Percentiles rank a stretch among this genome's conserved stretches.
These are phyloP conservation scores for Rhodotorula toruloides DNA, from an alignment of 768 basidiomycete species.

Conservation along the genomic window DNA sequence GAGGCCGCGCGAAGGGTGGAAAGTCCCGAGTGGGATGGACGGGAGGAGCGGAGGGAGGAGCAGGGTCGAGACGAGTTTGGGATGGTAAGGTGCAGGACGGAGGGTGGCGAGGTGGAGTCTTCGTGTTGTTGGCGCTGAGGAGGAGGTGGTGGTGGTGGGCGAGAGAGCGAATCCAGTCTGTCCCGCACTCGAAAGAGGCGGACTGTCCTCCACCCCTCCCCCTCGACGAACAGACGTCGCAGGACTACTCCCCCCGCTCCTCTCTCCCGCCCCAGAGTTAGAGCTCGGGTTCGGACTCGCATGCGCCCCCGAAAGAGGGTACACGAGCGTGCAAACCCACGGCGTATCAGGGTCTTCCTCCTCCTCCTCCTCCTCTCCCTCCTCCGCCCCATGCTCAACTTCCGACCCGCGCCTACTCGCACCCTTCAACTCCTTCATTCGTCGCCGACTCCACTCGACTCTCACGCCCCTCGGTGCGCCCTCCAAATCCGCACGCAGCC, in stretches of 20 bases:
- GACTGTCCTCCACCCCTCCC: no score
- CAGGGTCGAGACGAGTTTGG: conserved; percentile 84
- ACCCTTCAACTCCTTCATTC: neutral
- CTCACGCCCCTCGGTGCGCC: neutral
- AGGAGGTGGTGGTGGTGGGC: no score
- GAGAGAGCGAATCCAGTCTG: neutral
- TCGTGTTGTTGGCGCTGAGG: neutral
- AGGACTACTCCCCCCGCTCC: neutral
- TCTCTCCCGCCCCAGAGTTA: no score
- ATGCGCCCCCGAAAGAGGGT: conserved; percentile 47
- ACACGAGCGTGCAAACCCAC: conserved; percentile 80
- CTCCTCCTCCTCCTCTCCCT: conserved; percentile 68
- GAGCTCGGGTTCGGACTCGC: no score
- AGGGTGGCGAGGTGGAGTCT: conserved; percentile 71
- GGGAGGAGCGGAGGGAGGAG: conserved; percentile 86
- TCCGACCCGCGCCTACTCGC: conserved; percentile 1
- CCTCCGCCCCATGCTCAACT: conserved; percentile 14
- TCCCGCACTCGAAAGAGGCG: no score
- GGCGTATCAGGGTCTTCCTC: conserved; percentile 95
- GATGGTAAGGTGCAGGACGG: conserved; percentile 89
- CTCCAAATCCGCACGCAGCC: conserved; percentile 15
- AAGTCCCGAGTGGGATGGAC: conserved; percentile 60
- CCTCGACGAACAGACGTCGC: neutral
- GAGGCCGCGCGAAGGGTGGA: conserved; percentile 21
- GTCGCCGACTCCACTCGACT: conserved; percentile 14